Conservation (phyloP, 2,329 filamentous ascomycete genomes). For the Lachnellula hyalina region DNA sequence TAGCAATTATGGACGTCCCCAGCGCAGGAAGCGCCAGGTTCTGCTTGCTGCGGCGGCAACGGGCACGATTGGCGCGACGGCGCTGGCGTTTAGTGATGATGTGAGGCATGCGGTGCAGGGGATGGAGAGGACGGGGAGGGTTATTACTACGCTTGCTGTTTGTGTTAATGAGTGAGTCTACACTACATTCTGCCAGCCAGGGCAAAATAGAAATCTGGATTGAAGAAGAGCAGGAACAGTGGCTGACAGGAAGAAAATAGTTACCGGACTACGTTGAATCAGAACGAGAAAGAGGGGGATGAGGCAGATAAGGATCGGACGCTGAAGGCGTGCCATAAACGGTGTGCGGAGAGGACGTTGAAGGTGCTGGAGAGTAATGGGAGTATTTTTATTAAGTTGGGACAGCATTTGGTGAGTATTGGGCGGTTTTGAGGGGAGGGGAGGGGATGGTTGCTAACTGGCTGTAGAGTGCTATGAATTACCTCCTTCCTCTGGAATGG, state of each 20-base stretch:
- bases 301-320: slow-evolving; percentile 59
- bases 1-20: background rate
- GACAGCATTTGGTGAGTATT: slow-evolving; percentile 71
- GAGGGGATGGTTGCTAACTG: slow-evolving; percentile 19
- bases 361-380: slow-evolving; percentile 90
- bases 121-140: slow-evolving; percentile 71
- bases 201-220: background rate
- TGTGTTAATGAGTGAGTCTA: slow-evolving; percentile 79
- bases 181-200: background rate
- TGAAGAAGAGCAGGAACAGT: background rate
- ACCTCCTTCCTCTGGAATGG: slow-evolving; percentile 86
- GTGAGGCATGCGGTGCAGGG: slow-evolving; percentile 72
- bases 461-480: slow-evolving; percentile 83
- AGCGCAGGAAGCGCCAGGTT: slow-evolving; percentile 9
- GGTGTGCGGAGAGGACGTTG: slow-evolving; percentile 85
- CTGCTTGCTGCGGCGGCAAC: slow-evolving; percentile 19
- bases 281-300: slow-evolving; percentile 56
- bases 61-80: slow-evolving; percentile 22
- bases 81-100: slow-evolving; percentile 57
- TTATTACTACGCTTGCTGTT: slow-evolving; percentile 66
- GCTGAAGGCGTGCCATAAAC: slow-evolving; percentile 80
- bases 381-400: slow-evolving; percentile 96
- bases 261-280: slow-evolving; percentile 80
- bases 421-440: slow-evolving; percentile 9
- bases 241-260: slow-evolving; percentile 39